Evolutionary conservation across 371 early-diverging fungal genomes (phyloP), one percentile per base, ranked within the genome.

Genomic region (Apophysomyces ossiformis): DNA sequence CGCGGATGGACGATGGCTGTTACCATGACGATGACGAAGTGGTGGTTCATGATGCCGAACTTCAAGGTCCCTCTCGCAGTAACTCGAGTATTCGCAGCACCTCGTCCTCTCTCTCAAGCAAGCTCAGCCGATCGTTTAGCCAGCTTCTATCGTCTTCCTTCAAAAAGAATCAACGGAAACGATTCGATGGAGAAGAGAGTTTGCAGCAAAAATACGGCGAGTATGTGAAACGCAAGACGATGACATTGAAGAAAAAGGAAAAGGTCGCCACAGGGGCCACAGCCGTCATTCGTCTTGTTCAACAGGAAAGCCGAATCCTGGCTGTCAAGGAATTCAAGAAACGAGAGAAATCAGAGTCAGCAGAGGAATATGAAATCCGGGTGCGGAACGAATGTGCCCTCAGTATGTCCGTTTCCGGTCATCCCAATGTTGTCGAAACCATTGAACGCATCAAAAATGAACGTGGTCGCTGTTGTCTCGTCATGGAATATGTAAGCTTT

Each of bases 241-340:
- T 45, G 32, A 9, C 61, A 18, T n/a, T 32, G n/a, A 61, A 21
- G 46, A 61, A 45, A 32, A 32, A 44, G 9, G 61, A 61, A 16
- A 46, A 36, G 46, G 61, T 82, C 63, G 92, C 94, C 36, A 96
- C 96, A 65, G 97, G 97, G 41, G 95, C 96, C 1, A 92, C 94
- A 6, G 96, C 96, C 0, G 92, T 95, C 2, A 96, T 97, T 43
- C 89, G 93, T 43, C 80, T 98, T 6, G 93, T 92, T 12, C 90
- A 89, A 69, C 84, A 87, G 69, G 71, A 76, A 62, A 56, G 66
- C 12, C 60, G 47, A 5, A 66, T 75, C 32, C 62, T 70, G 6
- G 79, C 79, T n/a, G 82, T 76, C 50, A 79, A 92, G 72, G 91
- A 90, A 69, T 92, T 93, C 73, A 82, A 78, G 16, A 84, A 85